Conservation (phyloP, 2,329 filamentous ascomycete genomes). For the Fusarium goolgardi region DNA sequence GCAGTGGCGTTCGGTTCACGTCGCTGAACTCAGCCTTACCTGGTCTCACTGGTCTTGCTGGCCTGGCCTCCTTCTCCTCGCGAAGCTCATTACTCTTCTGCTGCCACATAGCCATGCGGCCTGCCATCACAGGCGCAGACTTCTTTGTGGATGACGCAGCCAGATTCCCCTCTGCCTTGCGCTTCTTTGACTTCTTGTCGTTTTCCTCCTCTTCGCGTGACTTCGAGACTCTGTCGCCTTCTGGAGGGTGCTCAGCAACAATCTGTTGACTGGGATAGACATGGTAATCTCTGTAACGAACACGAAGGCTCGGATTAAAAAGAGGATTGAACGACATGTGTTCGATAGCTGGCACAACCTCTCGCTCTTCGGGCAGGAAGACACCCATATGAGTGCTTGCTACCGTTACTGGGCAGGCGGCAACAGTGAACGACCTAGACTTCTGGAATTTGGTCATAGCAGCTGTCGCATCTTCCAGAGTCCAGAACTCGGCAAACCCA, state of each 20-base stretch:
- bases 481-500: constrained; percentile 86
- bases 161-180: constrained; percentile 60
- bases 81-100: constrained; percentile 58
- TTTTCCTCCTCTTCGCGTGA: constrained; percentile 43
- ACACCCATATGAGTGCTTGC: constrained; percentile 87
- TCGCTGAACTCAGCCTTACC: constrained; percentile 22
- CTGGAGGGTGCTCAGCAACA: constrained; percentile 64
- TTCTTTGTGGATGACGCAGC: constrained; percentile 52
- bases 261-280: constrained; percentile 75
- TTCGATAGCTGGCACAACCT: constrained; percentile 64
- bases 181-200: constrained; percentile 63
- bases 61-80: constrained; percentile 28
- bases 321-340: constrained; percentile 76
- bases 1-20: constrained; percentile 40
- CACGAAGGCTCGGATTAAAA: constrained; percentile 72
- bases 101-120: constrained; percentile 60
- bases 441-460: constrained; percentile 78
- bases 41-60: constrained; percentile 4
- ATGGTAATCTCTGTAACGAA: constrained; percentile 81
- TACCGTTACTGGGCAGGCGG: constrained; percentile 75
- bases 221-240: constrained; percentile 47
- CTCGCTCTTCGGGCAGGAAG: constrained; percentile 78
- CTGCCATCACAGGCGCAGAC: constrained; percentile 57
- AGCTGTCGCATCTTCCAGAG: constrained; percentile 78
- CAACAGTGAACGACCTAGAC: constrained; percentile 81